Percentiles rank a stretch among this genome's conserved stretches.
phyloP scores from a whole-genome alignment of 1,284 basidiomycete species.

The Irpex sp. region DNA sequence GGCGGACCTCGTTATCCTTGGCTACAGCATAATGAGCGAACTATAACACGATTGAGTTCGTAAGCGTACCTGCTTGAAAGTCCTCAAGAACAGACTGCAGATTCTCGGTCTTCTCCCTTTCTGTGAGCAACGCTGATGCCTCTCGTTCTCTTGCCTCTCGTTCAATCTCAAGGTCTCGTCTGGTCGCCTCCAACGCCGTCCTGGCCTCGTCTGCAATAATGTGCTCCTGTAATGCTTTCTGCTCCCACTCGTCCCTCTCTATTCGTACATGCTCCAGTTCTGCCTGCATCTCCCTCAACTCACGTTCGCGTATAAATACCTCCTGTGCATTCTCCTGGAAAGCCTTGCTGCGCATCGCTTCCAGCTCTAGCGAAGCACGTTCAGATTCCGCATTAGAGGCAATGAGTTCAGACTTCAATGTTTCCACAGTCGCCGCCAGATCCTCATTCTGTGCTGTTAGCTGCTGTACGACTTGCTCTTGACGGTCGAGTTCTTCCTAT shows the following conservation, averaged over 20 bases:
- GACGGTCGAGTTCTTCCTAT: constrained; percentile 94
- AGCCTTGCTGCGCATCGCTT: constrained; percentile 57
- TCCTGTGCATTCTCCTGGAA: constrained; percentile 68
- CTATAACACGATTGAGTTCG: constrained; percentile 1
- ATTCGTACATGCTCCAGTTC: constrained; percentile 83
- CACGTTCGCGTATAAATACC: constrained; percentile 70
- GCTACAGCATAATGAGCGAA: constrained; percentile 36
- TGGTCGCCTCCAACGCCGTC: constrained; percentile 51
- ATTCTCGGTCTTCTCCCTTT: constrained; percentile 78
- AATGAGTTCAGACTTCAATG: constrained; percentile 76
- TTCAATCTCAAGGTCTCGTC: constrained; percentile 68
- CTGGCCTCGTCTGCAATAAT: constrained; percentile 67
- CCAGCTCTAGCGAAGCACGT: constrained; percentile 66
- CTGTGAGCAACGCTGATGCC: constrained; percentile 56
- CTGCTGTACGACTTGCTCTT: constrained; percentile 77
- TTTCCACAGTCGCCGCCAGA: constrained; percentile 64
- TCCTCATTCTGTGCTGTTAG: constrained; percentile 76
- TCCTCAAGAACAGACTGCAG: constrained; percentile 92
- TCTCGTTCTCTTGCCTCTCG: constrained; percentile 52
- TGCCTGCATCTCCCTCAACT: constrained; percentile 74
- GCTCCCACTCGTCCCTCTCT: constrained; percentile 89
- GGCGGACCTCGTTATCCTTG: constrained; percentile 73
- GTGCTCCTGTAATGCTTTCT: constrained; percentile 71
- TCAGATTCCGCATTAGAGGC: constrained; percentile 72
- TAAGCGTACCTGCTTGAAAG: constrained; percentile 80